These are phyloP conservation scores for Leccinum obscurum DNA, from an alignment of 768 basidiomycete species.

Conservation along the genomic window DNA sequence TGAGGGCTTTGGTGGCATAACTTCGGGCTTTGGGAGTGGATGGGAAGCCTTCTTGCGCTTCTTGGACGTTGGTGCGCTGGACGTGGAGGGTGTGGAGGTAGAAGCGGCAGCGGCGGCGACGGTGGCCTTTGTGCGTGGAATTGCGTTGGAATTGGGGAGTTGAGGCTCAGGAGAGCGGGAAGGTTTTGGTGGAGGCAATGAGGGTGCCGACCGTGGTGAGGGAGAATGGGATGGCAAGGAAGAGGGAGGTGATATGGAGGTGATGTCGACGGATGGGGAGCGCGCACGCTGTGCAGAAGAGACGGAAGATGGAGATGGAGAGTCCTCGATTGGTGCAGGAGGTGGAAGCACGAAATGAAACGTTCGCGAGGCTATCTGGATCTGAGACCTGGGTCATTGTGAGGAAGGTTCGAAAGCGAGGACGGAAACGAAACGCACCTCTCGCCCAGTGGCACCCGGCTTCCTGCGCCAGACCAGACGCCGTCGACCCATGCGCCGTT, in stretches of 20 bases:
- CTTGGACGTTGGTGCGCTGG: constrained; percentile 43
- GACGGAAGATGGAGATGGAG: constrained; percentile 76
- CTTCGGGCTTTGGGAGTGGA: constrained; percentile 56
- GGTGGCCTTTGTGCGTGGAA: constrained; percentile 44
- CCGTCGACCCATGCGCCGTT: constrained; percentile 99
- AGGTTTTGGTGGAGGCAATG: constrained; percentile 45
- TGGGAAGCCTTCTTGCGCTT: constrained; percentile 66
- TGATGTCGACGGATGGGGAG: constrained; percentile 82
- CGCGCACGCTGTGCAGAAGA: constrained; percentile 67
- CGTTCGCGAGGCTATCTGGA: constrained; percentile 95
- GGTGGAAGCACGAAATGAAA: constrained; percentile 98
- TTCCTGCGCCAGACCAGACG: constrained; percentile 89
- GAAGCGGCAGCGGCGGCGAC: constrained; percentile 11
- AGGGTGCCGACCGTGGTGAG: constrained; percentile 49
- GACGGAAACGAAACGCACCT: constrained; percentile 49
- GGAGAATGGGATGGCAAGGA: constrained; percentile 78
- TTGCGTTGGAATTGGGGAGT: constrained; percentile 64
- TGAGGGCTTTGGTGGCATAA: constrained; percentile 86
- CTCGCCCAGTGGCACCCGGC: constrained; percentile 80
- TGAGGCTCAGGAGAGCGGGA: constrained; percentile 49
- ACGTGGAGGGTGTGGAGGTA: constrained; percentile 20
- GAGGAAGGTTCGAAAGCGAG: constrained; percentile 3
- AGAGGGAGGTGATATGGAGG: constrained; percentile 79
- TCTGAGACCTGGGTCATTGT: constrained; percentile 68
- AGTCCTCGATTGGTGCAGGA: constrained; percentile 74